phyloP scores from a whole-genome alignment of 352 stramenopile genomes.

The Globisporangium cystogenes region DNA sequence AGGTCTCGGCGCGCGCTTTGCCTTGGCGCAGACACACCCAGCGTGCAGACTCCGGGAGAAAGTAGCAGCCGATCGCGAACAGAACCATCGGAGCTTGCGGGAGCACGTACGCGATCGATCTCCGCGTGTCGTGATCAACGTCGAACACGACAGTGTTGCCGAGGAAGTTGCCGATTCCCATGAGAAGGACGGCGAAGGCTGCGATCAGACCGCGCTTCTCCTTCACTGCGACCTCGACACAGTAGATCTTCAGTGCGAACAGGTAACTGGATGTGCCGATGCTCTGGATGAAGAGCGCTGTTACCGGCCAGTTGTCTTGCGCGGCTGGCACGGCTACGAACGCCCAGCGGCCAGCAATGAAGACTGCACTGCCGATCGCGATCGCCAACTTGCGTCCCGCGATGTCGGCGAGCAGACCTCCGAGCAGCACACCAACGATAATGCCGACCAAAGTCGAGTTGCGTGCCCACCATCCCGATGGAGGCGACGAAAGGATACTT shows the following conservation, averaged over 20 bases:
- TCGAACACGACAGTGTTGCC: background rate
- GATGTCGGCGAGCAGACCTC: constrained; percentile 3
- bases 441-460: constrained; percentile 3
- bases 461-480: background rate
- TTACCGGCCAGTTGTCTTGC: too few species aligned
- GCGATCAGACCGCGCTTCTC: constrained; percentile 7
- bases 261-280: constrained; percentile 7
- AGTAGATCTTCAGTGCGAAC: constrained; percentile 8
- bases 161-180: background rate
- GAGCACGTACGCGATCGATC: background rate
- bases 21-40: constrained; percentile 41
- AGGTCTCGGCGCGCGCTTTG: constrained; percentile 25
- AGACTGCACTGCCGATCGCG: constrained; percentile 1
- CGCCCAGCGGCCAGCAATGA: constrained; percentile 5
- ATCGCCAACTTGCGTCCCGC: constrained; percentile 6
- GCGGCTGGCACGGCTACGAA: background rate
- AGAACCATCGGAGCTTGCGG: constrained; percentile 1
- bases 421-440: constrained; percentile 2
- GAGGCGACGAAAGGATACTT: too few species aligned
- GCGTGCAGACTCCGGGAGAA: constrained; percentile 40
- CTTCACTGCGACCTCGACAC: constrained; percentile 8
- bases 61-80: constrained; percentile 32
- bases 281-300: constrained; percentile 5
- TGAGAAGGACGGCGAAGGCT: constrained; percentile 1
- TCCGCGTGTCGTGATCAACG: background rate